Evolutionary conservation across 306 rosid species (phyloP), one percentile per base, ranked within the genome.

Genomic region (Gastrolobium villosum): DNA sequence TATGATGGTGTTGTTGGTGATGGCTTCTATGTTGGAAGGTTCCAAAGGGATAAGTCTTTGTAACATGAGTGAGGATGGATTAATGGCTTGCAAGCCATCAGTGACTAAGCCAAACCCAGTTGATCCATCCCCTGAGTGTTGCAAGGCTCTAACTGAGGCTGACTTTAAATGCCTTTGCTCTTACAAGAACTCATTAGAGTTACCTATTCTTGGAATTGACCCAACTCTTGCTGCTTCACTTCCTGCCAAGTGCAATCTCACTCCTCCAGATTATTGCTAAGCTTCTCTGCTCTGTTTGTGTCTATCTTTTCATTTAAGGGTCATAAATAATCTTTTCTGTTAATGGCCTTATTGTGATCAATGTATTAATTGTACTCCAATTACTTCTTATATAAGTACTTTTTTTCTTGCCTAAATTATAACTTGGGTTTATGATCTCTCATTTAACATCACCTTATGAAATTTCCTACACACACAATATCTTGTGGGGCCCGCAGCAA

Each of bases 111-210:
- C 92, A 5, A 75, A 80, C 65, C 96, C 96, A 4, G 40, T 31
- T 1, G 88, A 82, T 7, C 87, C 92, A 5, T 70, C 91, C 0
- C 3, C 81, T 2, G 39, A 64, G 7, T 92, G 97, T 41, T 92
- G 97, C 60, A 5, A 81, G n/a, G 87, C 85, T 5, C 85, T 92
- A 7, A 62, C 67, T 0, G 70, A 30, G 6, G 97, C 96, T 3
- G 92, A 92, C 56, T 87, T 92, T 77, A 44, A 15, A 14, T 93
- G 98, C 73, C 86, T 93, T 6, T 93, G 98, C 62, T 79, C 85
- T 65, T 93, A 89, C 65, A 91, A 88, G 82, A 70, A 80, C 82
- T 87, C 94, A 0, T 7, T 32, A 0, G 40, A 80, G 73, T 80
- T 93, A 9, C 83, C 92, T 35, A 30, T 87, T n/a, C 70, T 90